Percentiles rank a stretch among this genome's conserved stretches.
phyloP scores from a whole-genome alignment of 2,329 filamentous ascomycete species.

The Pestalotiopsis sp. region DNA sequence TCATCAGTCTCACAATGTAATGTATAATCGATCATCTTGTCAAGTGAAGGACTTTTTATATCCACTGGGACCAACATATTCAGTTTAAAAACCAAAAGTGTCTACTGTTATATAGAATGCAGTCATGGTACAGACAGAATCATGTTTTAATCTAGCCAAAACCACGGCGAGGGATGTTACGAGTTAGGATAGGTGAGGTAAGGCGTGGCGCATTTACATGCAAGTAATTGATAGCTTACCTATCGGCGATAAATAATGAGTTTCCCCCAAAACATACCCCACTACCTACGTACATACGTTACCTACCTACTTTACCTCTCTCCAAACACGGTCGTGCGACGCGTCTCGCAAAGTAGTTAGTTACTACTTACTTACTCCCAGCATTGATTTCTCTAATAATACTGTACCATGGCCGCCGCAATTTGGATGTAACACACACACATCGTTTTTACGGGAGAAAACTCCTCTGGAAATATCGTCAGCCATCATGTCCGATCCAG shows the following conservation, averaged over 20 bases:
- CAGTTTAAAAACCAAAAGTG: too few relatives aligned
- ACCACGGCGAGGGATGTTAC: not conserved
- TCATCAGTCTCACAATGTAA: too few relatives aligned
- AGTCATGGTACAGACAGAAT: too few relatives aligned
- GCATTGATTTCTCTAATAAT: too few relatives aligned
- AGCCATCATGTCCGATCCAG: not conserved
- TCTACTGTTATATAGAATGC: too few relatives aligned
- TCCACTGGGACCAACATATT: too few relatives aligned
- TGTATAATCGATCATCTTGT: too few relatives aligned
- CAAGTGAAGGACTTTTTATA: too few relatives aligned
- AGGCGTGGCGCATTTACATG: not conserved
- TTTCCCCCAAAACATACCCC: not conserved
- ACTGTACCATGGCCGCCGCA: not conserved
- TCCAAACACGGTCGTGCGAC: not conserved
- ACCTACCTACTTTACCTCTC: not conserved
- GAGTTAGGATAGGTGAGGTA: not conserved
- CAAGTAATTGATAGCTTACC: not conserved
- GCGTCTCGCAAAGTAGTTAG: not conserved
- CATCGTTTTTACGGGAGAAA: not conserved
- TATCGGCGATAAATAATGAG: conserved; percentile 20
- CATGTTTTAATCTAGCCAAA: not conserved
- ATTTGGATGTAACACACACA: not conserved
- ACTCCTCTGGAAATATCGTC: not conserved
- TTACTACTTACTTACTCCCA: too few relatives aligned
- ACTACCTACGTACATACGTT: not conserved